These are phyloP conservation scores for Pseudopyrenochaeta lycopersici DNA, from an alignment of 2,329 filamentous ascomycete species.

Conservation along the genomic window DNA sequence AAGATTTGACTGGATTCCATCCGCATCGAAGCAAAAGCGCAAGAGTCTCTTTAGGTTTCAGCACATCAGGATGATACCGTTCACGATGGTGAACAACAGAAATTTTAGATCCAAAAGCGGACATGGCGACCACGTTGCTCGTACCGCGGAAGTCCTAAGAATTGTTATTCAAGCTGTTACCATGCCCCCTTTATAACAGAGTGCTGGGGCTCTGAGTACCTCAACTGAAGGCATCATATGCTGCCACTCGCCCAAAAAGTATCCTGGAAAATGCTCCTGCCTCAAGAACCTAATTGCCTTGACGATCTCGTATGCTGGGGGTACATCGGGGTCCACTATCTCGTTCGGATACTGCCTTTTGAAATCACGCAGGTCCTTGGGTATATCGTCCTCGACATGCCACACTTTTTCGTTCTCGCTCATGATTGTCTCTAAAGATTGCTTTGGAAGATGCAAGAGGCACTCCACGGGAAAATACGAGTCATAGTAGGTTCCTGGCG, in stretches of 20 bases:
- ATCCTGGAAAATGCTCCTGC: constrained; percentile 25
- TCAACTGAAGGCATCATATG: constrained; percentile 11
- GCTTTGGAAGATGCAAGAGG: constrained; percentile 17
- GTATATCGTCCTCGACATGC: constrained; percentile 12
- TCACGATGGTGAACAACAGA: too few species aligned
- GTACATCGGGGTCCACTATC: constrained; percentile 26
- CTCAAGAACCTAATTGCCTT: constrained; percentile 24
- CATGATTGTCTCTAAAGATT: constrained; percentile 11
- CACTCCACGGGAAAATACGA: constrained; percentile 12
- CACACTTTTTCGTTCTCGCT: constrained; percentile 12
- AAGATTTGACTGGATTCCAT: too few species aligned
- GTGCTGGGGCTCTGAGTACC: constrained; percentile 10
- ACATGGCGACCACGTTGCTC: too few species aligned
- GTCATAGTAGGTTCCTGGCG: constrained; percentile 2
- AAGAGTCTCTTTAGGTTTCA: too few species aligned
- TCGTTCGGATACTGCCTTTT: constrained; percentile 11
- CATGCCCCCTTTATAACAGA: background rate
- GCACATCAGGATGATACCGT: too few species aligned
- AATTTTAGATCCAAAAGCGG: too few species aligned
- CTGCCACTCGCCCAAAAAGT: constrained; percentile 23
- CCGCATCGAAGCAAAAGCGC: too few species aligned
- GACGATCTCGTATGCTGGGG: constrained; percentile 13
- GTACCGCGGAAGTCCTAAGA: background rate
- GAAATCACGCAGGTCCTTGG: constrained; percentile 9
- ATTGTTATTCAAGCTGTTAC: constrained; percentile 2